A percentile compares a stretch with the other conserved stretches of the same genome.
phyloP scores from a whole-genome alignment of 73 alveolate genomes.

The Paramecium sonneborni region DNA sequence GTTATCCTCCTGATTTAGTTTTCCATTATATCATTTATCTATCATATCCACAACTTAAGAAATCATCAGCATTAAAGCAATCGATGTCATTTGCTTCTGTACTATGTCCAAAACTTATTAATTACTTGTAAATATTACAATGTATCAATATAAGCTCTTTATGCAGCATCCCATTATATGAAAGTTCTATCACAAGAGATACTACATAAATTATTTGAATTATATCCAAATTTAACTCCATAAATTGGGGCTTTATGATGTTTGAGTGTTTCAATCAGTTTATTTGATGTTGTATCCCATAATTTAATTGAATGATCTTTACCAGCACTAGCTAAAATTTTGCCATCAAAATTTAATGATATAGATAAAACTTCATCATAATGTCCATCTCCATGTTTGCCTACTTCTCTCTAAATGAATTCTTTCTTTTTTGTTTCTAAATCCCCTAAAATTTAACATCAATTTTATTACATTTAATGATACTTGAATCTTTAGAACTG shows the following conservation, averaged over 20 bases:
- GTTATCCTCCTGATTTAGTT: slow-evolving; percentile 56
- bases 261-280: slow-evolving; percentile 41
- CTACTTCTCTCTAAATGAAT: background rate
- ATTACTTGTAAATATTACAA: slow-evolving; percentile 40
- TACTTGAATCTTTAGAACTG: slow-evolving; percentile 61
- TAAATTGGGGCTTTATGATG: slow-evolving; percentile 57
- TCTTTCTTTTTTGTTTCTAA: slow-evolving; percentile 45
- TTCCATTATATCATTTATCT: slow-evolving; percentile 65
- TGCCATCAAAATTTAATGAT: slow-evolving; percentile 55
- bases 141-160: slow-evolving; percentile 57
- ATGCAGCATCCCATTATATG: slow-evolving; percentile 64
- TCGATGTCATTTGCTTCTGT: slow-evolving; percentile 64
- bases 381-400: slow-evolving; percentile 36
- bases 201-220: slow-evolving; percentile 50
- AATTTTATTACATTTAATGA: slow-evolving; percentile 48
- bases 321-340: slow-evolving; percentile 59
- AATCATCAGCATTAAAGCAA: slow-evolving; percentile 55
- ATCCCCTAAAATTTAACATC: background rate
- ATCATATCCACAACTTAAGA: slow-evolving; percentile 57
- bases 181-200: slow-evolving; percentile 63
- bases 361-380: slow-evolving; percentile 29
- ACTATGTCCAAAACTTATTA: slow-evolving; percentile 62
- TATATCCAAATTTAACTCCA: slow-evolving; percentile 64
- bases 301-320: slow-evolving; percentile 64
- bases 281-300: slow-evolving; percentile 62